These are phyloP conservation scores for Pseudevernia furfuracea DNA, from an alignment of 495 filamentous ascomycete species.

Conservation along the genomic window DNA sequence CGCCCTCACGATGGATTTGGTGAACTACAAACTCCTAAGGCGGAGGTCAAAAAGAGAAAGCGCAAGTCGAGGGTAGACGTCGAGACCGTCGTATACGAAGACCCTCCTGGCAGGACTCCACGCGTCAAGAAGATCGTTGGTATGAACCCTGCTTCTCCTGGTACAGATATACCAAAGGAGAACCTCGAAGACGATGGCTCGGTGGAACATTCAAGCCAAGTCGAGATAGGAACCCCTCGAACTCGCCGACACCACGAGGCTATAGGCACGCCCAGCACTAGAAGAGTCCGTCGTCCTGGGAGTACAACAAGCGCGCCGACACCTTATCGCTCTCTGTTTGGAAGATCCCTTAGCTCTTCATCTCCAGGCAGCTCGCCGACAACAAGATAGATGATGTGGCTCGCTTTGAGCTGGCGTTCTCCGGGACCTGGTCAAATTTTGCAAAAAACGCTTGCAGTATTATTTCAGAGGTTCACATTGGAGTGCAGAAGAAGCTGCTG, in stretches of 20 bases:
- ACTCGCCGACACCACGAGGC: neutral
- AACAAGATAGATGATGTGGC: neutral
- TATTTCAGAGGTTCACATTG: too few relatives aligned
- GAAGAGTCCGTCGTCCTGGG: neutral
- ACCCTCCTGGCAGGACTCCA: slow-evolving; percentile 9
- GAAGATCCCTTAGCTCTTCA: neutral
- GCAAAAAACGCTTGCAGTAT: too few relatives aligned
- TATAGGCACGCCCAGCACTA: neutral
- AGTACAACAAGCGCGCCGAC: neutral
- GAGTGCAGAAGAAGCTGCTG: neutral
- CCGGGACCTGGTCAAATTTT: neutral
- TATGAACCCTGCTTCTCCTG: slow-evolving; percentile 14
- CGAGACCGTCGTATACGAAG: slow-evolving; percentile 10
- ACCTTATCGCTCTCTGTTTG: slow-evolving; percentile 8
- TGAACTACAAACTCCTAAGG: neutral
- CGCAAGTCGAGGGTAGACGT: neutral
- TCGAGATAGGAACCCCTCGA: neutral
- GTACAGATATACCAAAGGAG: slow-evolving; percentile 21
- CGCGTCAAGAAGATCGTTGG: slow-evolving; percentile 16
- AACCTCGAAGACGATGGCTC: slow-evolving; percentile 8
- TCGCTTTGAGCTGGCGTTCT: neutral
- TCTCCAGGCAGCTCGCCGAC: neutral
- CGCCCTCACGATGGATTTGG: neutral
- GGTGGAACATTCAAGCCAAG: slow-evolving; percentile 5
- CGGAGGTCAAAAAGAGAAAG: neutral